These are phyloP conservation scores for Styphnolobium japonicum DNA, from an alignment of 306 rosid species.

Conservation along the genomic window DNA sequence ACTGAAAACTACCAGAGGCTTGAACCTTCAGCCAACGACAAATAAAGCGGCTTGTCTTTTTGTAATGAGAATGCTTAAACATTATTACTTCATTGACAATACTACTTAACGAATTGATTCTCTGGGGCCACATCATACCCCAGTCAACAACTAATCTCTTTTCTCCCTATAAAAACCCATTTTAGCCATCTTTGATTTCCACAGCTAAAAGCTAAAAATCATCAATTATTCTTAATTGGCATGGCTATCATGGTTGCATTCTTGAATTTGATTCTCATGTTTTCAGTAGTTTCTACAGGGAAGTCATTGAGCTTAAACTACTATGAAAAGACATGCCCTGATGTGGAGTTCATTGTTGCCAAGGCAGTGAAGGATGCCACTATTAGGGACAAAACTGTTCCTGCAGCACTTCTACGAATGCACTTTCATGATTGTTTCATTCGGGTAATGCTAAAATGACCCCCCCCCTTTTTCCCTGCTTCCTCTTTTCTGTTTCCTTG, in stretches of 20 bases:
- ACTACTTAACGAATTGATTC: constrained; percentile 36
- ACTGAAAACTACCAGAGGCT: not conserved
- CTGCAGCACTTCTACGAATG: constrained; percentile 73
- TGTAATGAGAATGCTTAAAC: constrained; percentile 50
- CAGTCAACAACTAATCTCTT: constrained; percentile 11
- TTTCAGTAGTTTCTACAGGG: constrained; percentile 39
- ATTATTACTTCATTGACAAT: constrained; percentile 50
- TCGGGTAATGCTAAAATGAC: constrained; percentile 58
- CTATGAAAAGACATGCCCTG: constrained; percentile 74
- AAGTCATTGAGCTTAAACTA: constrained; percentile 65
- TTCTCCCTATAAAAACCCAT: constrained; percentile 43
- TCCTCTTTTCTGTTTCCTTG: not conserved
- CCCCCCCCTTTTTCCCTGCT: not conserved
- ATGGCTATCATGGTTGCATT: constrained; percentile 49
- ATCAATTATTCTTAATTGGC: constrained; percentile 4
- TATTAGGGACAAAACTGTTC: constrained; percentile 63
- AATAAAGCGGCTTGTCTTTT: constrained; percentile 41
- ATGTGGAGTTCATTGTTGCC: constrained; percentile 49
- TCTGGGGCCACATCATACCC: constrained; percentile 41
- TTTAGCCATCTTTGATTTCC: constrained; percentile 21
- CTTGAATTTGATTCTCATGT: constrained; percentile 42
- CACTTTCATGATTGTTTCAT: constrained; percentile 87
- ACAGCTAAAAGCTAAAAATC: constrained; percentile 22
- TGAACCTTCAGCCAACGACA: not conserved
- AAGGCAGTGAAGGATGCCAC: constrained; percentile 37